Evolutionary conservation across 2,329 filamentous ascomycete genomes (phyloP).

Genomic region (Hortaea werneckii): DNA sequence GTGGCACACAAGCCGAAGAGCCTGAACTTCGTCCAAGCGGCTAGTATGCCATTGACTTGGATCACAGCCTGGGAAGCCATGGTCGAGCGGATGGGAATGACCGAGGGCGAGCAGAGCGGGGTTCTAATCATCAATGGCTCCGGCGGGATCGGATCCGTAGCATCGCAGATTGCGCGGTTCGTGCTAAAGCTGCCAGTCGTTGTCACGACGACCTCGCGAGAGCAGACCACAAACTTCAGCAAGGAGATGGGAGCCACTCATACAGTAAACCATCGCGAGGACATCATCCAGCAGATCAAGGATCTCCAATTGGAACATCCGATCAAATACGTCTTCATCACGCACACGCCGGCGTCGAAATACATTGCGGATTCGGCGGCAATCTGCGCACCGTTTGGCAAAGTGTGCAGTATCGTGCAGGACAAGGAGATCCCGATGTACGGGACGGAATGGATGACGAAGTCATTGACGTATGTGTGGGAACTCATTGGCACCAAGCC

Average conservation of each 20-base stretch:
- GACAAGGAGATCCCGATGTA: slow-evolving; percentile 34
- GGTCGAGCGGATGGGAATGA: slow-evolving; percentile 33
- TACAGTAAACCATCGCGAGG: slow-evolving; percentile 33
- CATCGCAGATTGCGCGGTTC: slow-evolving; percentile 34
- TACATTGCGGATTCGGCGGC: slow-evolving; percentile 31
- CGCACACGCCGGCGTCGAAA: slow-evolving; percentile 30
- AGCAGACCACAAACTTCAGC: slow-evolving; percentile 31
- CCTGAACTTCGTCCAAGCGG: slow-evolving; percentile 31
- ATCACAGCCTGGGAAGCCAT: slow-evolving; percentile 37
- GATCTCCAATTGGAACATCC: slow-evolving; percentile 28
- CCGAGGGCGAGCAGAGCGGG: slow-evolving; percentile 27
- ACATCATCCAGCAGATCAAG: slow-evolving; percentile 30
- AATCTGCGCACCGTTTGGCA: slow-evolving; percentile 35
- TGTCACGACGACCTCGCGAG: slow-evolving; percentile 33
- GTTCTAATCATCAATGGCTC: slow-evolving; percentile 39
- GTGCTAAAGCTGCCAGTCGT: slow-evolving; percentile 33
- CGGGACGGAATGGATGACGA: slow-evolving; percentile 37
- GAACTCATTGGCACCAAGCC: slow-evolving; percentile 33
- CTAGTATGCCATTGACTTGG: slow-evolving; percentile 36
- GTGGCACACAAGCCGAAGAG: slow-evolving; percentile 31
- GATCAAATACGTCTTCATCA: slow-evolving; percentile 36
- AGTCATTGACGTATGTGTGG: slow-evolving; percentile 35
- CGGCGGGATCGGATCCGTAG: slow-evolving; percentile 36
- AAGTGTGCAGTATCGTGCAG: slow-evolving; percentile 38
- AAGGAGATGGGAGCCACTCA: slow-evolving; percentile 35